Conservation (phyloP, 2,329 filamentous ascomycete genomes). For the Hypoxylon sp. region DNA sequence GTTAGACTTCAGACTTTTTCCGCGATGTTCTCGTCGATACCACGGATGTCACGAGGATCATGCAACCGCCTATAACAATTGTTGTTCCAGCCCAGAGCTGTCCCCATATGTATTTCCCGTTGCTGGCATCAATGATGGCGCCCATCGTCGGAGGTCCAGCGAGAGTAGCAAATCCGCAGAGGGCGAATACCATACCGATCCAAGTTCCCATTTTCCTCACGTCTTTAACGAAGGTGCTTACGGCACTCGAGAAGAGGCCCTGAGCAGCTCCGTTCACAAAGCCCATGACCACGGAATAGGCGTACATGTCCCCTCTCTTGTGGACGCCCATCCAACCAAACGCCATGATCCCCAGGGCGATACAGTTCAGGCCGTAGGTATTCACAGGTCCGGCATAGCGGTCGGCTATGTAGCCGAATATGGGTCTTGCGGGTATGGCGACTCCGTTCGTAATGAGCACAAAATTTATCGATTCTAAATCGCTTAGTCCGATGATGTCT, state of each 20-base stretch:
- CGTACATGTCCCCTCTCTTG: constrained; percentile 37
- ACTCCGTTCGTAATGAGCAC: constrained; percentile 71
- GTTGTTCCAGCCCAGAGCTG: constrained; percentile 44
- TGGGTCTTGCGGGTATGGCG: constrained; percentile 67
- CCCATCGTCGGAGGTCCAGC: constrained; percentile 46
- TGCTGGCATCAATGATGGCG: constrained; percentile 44
- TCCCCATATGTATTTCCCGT: constrained; percentile 41
- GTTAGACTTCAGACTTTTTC: constrained; percentile 9
- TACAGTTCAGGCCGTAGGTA: constrained; percentile 60
- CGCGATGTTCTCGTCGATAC: constrained; percentile 8
- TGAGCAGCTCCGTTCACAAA: constrained; percentile 47
- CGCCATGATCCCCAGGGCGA: constrained; percentile 62
- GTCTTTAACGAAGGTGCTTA: constrained; percentile 42
- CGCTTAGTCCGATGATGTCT: constrained; percentile 61
- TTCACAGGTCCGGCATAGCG: constrained; percentile 67
- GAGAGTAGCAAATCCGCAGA: constrained; percentile 46
- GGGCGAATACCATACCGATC: constrained; percentile 45
- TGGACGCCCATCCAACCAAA: constrained; percentile 69
- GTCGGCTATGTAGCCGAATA: constrained; percentile 69
- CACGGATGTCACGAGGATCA: constrained; percentile 30
- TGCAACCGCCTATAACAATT: constrained; percentile 33
- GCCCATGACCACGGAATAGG: constrained; percentile 44
- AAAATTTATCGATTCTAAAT: constrained; percentile 67
- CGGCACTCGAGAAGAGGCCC: constrained; percentile 44
- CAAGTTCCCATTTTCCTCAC: constrained; percentile 46